Conservation (phyloP, 306 rosid species). For the Comarum palustre region DNA sequence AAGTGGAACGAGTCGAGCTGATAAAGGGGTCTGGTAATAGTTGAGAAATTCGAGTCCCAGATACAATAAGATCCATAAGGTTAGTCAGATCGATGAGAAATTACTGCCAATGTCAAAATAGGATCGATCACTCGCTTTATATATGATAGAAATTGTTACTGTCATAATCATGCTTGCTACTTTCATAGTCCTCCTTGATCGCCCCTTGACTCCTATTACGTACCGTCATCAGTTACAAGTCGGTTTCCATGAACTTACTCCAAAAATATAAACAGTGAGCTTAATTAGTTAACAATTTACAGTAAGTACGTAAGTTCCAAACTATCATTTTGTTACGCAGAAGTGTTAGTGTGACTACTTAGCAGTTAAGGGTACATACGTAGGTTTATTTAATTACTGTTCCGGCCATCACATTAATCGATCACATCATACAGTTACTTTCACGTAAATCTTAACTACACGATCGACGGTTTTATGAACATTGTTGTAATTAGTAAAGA, state of each 20-base stretch:
- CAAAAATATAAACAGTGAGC: background rate
- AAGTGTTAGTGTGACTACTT: background rate
- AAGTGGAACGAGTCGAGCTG: background rate
- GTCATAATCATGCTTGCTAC: conserved; percentile 2
- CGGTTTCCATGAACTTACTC: background rate
- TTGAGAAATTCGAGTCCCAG: background rate
- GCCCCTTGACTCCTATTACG: background rate
- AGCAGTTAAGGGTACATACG: background rate
- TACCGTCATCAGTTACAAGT: background rate
- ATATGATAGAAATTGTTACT: background rate
- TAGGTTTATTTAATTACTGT: background rate
- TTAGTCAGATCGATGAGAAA: background rate
- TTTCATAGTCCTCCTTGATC: background rate
- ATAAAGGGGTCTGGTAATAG: background rate
- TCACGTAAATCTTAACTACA: no score
- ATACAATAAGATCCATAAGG: background rate
- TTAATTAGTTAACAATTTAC: background rate
- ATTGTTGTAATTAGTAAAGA: background rate
- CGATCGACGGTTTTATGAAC: background rate
- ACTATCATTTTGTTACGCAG: background rate
- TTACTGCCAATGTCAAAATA: background rate
- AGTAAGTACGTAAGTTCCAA: no score
- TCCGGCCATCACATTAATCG: no score
- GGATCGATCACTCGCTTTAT: background rate
- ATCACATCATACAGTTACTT: no score